Evolutionary conservation across 163 green algal species (phyloP).

Genomic region (Scenedesmus sp.): DNA sequence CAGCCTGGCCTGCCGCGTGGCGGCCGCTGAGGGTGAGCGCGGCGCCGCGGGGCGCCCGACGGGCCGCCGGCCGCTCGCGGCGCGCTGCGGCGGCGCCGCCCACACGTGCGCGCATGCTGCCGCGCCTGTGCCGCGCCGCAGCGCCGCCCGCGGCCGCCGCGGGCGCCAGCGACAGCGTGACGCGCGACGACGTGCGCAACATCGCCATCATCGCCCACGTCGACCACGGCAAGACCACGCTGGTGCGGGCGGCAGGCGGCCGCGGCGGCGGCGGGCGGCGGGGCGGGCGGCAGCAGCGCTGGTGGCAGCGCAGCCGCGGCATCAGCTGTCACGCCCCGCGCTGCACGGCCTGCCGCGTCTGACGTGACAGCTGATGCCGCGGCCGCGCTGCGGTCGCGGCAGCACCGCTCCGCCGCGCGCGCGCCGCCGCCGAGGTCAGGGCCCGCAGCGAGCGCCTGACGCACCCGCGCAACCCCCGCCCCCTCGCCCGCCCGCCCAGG

Average conservation of each 20-base stretch:
- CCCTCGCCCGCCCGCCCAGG: slow-evolving; percentile 52
- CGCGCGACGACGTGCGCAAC: slow-evolving; percentile 88
- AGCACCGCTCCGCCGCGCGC: not conserved
- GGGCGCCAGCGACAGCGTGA: not conserved
- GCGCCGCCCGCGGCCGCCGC: slow-evolving; percentile 22
- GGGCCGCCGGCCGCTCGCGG: too few species aligned
- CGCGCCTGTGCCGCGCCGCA: not conserved
- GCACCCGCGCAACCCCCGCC: not conserved
- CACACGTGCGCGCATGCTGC: not conserved
- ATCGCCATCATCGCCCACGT: slow-evolving; percentile 99
- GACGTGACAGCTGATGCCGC: not conserved
- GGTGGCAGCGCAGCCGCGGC: too few species aligned
- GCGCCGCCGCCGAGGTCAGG: not conserved
- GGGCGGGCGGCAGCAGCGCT: too few species aligned
- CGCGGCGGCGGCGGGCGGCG: not conserved
- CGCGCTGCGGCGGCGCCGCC: too few species aligned
- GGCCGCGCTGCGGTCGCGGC: not conserved
- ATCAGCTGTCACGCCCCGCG: too few species aligned
- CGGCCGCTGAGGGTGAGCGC: slow-evolving; percentile 29
- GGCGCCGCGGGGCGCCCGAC: not conserved
- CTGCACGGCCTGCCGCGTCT: too few species aligned
- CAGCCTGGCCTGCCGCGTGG: slow-evolving; percentile 20
- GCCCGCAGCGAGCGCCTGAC: too few species aligned
- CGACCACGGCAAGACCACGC: slow-evolving; percentile 97
- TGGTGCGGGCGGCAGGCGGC: slow-evolving; percentile 48